Conservation (phyloP, 257 asterid species). For the Hygrophila difformis region DNA sequence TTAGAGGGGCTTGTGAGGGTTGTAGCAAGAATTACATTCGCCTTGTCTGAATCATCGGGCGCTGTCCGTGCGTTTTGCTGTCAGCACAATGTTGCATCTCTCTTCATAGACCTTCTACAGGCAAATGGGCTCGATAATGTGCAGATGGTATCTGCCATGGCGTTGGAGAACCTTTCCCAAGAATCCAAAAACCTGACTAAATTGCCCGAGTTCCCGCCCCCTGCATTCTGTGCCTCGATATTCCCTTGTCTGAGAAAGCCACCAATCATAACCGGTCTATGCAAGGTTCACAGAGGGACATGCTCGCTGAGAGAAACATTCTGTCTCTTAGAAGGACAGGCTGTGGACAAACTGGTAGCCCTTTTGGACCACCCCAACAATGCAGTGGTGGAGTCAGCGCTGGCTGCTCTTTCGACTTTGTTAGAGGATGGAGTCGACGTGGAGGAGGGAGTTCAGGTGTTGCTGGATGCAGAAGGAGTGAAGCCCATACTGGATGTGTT, state of each 20-base stretch:
- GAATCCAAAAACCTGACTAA: conserved; percentile 60
- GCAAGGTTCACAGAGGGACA: conserved; percentile 62
- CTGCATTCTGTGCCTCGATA: conserved; percentile 47
- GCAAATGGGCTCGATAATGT: conserved; percentile 79
- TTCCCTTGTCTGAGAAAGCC: conserved; percentile 77
- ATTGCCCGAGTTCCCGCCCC: conserved; percentile 53
- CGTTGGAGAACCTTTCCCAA: conserved; percentile 78
- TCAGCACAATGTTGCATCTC: conserved; percentile 46
- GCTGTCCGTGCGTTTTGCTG: conserved; percentile 50
- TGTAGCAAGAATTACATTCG: conserved; percentile 66
- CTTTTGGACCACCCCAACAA: conserved; percentile 81
- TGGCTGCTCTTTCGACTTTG: conserved; percentile 73
- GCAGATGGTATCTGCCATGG: conserved; percentile 85
- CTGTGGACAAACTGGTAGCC: conserved; percentile 67
- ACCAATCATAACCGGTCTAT: conserved; percentile 43
- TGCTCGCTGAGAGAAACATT: conserved; percentile 74
- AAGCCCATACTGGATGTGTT: conserved; percentile 60
- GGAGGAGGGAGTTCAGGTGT: conserved; percentile 66
- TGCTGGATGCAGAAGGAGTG: conserved; percentile 64
- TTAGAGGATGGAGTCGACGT: conserved; percentile 74
- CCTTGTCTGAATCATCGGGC: conserved; percentile 50
- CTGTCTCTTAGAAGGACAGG: conserved; percentile 80
- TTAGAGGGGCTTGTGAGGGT: conserved; percentile 87
- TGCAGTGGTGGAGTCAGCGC: conserved; percentile 78
- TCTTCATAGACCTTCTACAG: conserved; percentile 72